phyloP scores from a whole-genome alignment of 495 filamentous ascomycete genomes.

The Parmelia sp. region DNA sequence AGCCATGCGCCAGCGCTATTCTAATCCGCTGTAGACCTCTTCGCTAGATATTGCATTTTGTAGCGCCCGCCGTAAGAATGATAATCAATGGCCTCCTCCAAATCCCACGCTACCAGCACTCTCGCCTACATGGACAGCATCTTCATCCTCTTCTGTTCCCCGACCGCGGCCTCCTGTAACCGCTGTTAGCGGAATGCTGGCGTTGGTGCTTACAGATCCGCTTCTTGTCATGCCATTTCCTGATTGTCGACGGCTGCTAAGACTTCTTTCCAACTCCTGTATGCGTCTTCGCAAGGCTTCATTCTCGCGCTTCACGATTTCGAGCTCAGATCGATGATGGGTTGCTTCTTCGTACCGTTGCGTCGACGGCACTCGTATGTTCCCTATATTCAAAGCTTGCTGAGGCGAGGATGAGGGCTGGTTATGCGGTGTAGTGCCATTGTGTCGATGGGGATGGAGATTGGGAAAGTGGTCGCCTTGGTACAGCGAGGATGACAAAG shows the following conservation, averaged over 20 bases:
- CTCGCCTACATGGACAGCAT: conserved; percentile 45
- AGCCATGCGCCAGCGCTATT: conserved; percentile 11
- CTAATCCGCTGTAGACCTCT: background rate
- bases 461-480: conserved; percentile 31
- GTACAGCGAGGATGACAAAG: conserved; percentile 32
- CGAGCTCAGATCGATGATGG: conserved; percentile 63
- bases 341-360: conserved; percentile 62
- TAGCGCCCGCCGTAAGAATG: background rate
- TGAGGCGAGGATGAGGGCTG: conserved; percentile 26
- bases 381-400: conserved; percentile 16
- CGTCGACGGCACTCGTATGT: conserved; percentile 26
- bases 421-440: conserved; percentile 32
- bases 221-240: conserved; percentile 36
- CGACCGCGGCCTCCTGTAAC: background rate
- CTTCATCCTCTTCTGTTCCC: conserved; percentile 10
- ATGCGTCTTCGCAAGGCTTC: conserved; percentile 67
- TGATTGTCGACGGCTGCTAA: conserved; percentile 39
- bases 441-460: conserved; percentile 26
- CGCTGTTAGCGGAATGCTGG: conserved; percentile 31
- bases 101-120: conserved; percentile 47
- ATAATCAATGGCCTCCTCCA: conserved; percentile 20
- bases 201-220: conserved; percentile 38
- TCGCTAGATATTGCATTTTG: background rate
- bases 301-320: conserved; percentile 71
- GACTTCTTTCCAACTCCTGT: conserved; percentile 59